Conservation (phyloP, 75 land plant genomes). For the Gnetum montanum region DNA sequence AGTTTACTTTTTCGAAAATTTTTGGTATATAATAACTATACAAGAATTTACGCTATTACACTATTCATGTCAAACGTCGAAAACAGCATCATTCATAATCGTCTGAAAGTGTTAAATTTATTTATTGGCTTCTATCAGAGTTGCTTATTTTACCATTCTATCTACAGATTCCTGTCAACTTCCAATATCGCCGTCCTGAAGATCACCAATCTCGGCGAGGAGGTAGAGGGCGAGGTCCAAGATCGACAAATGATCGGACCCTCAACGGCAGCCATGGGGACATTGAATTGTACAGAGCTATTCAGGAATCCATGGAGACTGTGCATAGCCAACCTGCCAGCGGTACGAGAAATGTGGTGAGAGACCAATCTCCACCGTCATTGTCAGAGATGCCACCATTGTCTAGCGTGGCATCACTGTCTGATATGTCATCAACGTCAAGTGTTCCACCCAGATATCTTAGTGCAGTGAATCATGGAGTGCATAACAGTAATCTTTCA, state of each 20-base stretch:
- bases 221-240: conserved; percentile 22
- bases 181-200: conserved; percentile 48
- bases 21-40: too few species aligned
- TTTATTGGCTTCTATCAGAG: too few species aligned
- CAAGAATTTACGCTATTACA: too few species aligned
- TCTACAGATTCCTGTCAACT: conserved; percentile 83
- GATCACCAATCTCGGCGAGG: conserved; percentile 31
- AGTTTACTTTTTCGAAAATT: too few species aligned
- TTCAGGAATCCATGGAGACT: conserved; percentile 11
- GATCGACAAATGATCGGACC: conserved; percentile 7
- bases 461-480: conserved; percentile 33
- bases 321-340: neutral
- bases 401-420: conserved; percentile 11
- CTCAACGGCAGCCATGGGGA: conserved; percentile 34
- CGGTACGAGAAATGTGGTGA: neutral
- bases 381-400: conserved; percentile 84
- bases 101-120: too few species aligned
- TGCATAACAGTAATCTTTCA: conserved; percentile 27
- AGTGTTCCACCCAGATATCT: conserved; percentile 29
- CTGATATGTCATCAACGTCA: neutral
- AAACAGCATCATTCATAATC: too few species aligned
- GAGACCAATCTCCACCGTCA: conserved; percentile 19
- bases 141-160: too few species aligned
- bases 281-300: conserved; percentile 11
- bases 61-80: too few species aligned